Evolutionary conservation across 345 rosid genomes (phyloP), one percentile per base, ranked within the genome.

Genomic region (Gossypium rotundifolium): DNA sequence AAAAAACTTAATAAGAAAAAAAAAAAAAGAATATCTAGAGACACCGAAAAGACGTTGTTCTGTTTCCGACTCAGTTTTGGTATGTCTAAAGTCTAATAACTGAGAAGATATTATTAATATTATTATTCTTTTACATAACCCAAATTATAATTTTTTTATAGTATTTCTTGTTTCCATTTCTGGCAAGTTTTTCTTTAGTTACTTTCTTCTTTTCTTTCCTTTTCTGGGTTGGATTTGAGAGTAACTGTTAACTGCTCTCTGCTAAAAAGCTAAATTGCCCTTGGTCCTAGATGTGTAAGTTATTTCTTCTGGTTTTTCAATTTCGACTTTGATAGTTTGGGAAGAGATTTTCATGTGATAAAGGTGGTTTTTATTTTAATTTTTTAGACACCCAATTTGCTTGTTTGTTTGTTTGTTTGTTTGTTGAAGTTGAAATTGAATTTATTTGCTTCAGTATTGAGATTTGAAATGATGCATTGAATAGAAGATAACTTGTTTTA

Each of bases 141-240:
- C 14, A 57, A 25, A 58, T 79, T 66, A 61, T 64, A 80, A 33
- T 0, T 33, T 20, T 80, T 72, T 54, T 75, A 69, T 52, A 25
- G 9, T 52, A 51, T n/a, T 73, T 79, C 71, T 64, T 3, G 13
- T 81, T 81, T 61, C 79, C 82, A 27, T 77, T 76, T 81, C 71
- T 71, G 81, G 79, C 33, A 85, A 82, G 72, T 82, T 78, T 33
- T 57, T 48, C 29, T 10, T 82, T 13, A 22, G 63, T 74, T 57
- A 20, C 68, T 69, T 67, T 83, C 79, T 77, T 71, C 59, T 63
- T 57, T 71, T 23, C 66, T 63, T 58, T n/a, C 22, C 70, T 64
- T 58, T n/a, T 27, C 20, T 71, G 42, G 74, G 53, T 69, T 46
- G 46, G 18, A 53, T 14, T 25, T 25, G 10, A 27, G 42, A 11